Evolutionary conservation across 1,284 basidiomycete genomes (phyloP).

Genomic region (Vanrija sp.): DNA sequence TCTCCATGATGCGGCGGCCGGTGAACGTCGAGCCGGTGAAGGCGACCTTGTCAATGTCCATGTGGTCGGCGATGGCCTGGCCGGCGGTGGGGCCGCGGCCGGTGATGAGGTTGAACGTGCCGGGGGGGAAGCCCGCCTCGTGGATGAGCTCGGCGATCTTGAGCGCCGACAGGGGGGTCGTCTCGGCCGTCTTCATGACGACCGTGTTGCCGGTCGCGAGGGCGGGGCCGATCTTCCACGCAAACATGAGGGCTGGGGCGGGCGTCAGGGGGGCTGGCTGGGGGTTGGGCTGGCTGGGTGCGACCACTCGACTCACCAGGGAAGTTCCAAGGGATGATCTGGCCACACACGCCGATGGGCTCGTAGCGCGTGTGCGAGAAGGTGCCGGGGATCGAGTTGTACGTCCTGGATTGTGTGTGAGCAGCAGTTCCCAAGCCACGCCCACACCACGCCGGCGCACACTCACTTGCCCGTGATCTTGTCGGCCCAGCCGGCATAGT

Average conservation of each 20-base stretch:
- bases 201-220: conserved; percentile 58
- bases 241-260: conserved; percentile 82
- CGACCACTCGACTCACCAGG: background rate
- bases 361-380: conserved; percentile 51
- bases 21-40: conserved; percentile 61
- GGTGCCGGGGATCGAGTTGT: conserved; percentile 11
- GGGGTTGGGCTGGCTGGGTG: background rate
- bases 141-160: conserved; percentile 58
- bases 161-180: conserved; percentile 80
- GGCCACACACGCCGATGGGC: conserved; percentile 10
- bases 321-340: conserved; percentile 2
- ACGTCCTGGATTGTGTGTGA: conserved; percentile 5
- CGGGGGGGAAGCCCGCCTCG: conserved; percentile 82
- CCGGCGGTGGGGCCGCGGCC: conserved; percentile 58
- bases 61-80: conserved; percentile 62
- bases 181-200: conserved; percentile 55
- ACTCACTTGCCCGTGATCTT: conserved; percentile 66
- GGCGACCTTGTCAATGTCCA: conserved; percentile 64
- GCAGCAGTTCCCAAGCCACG: background rate
- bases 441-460: background rate
- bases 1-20: conserved; percentile 78
- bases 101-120: conserved; percentile 78
- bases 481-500: conserved; percentile 56
- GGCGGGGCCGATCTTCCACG: conserved; percentile 86
- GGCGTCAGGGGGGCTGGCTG: conserved; percentile 50